Evolutionary conservation across 441 rosid genomes (phyloP), one percentile per base, ranked within the genome.

Genomic region (Manihot esculenta): DNA sequence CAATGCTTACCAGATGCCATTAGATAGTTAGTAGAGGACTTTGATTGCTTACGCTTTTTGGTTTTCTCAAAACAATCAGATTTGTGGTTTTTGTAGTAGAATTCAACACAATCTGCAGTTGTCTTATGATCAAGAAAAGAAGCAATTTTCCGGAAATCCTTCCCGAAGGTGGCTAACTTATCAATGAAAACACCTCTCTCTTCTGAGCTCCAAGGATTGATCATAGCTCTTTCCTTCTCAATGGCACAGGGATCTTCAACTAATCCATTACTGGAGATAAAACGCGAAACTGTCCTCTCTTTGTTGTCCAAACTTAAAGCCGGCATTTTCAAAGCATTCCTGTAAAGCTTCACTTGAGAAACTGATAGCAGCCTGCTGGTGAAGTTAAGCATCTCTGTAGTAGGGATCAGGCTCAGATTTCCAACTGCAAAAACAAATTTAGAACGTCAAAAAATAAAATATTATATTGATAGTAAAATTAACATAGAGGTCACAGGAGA

Each of bases 31-130:
- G 83, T 79, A 62, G 87, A 75, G 10, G 89, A 72, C 83, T 90
- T 94, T 66, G 77, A 81, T 70, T 79, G 88, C 84, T 87, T 84
- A 42, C 83, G 81, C 89, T 88, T 93, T 89, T 88, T 93, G 60
- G 87, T 84, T 78, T 85, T 92, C 87, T 86, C 85, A 84, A 94
- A 94, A 79, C 80, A 75, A 79, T 88, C 99, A 70, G 98, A 90
- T 73, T 96, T 96, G 82, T 92, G 99, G 78, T 96, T 96, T 78
- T 93, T 96, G 84, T 93, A 96, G 82, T 96, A 96, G 77, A 93
- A 96, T 79, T 93, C 91, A 60, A 96, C 87, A 80, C 99, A 96
- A 78, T 94, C 99, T 20, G 99, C 99, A 78, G 94, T 96, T 53
- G 91, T 92, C 84, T 96, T 96, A 73, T 92, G 92, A 65, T 89